Evolutionary conservation across 2,329 filamentous ascomycete species (phyloP).

Genomic region (Plenodomus tracheiphilus): DNA sequence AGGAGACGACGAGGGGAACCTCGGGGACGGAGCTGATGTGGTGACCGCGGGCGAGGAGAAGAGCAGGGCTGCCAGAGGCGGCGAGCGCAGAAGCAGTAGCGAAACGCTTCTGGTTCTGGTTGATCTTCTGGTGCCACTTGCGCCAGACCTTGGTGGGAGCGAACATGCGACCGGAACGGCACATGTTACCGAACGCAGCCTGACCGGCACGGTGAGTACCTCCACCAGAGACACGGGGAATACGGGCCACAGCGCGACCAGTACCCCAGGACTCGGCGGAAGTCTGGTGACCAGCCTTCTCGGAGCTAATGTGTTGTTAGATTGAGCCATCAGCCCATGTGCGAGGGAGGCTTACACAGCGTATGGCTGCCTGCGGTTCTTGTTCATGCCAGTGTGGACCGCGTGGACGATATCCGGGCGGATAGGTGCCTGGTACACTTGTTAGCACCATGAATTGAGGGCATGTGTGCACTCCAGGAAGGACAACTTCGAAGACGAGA

Average conservation of each 20-base stretch:
- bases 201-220: constrained; percentile 99
- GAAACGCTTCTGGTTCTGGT: constrained; percentile 98
- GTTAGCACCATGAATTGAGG: constrained; percentile 10
- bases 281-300: constrained; percentile 99
- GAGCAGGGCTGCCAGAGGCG: constrained; percentile 91
- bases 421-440: constrained; percentile 69
- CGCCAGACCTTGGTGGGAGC: constrained; percentile 99
- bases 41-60: constrained; percentile 96
- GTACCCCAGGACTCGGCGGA: constrained; percentile 99
- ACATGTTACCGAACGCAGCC: constrained; percentile 99
- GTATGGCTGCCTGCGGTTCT: constrained; percentile 99
- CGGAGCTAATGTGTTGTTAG: constrained; percentile 51
- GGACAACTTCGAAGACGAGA: not conserved
- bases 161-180: constrained; percentile 99
- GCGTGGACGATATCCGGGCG: constrained; percentile 99
- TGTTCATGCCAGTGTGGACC: constrained; percentile 98
- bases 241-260: constrained; percentile 98
- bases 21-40: constrained; percentile 89
- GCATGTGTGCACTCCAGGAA: not conserved
- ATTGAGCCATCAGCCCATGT: constrained; percentile 3
- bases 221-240: constrained; percentile 99
- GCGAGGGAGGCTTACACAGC: constrained; percentile 69
- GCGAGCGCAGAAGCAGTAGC: constrained; percentile 96
- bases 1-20: constrained; percentile 96
- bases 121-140: constrained; percentile 99